Conservation (phyloP, 352 stramenopile genomes). For the Pythium vanterpoolii region DNA sequence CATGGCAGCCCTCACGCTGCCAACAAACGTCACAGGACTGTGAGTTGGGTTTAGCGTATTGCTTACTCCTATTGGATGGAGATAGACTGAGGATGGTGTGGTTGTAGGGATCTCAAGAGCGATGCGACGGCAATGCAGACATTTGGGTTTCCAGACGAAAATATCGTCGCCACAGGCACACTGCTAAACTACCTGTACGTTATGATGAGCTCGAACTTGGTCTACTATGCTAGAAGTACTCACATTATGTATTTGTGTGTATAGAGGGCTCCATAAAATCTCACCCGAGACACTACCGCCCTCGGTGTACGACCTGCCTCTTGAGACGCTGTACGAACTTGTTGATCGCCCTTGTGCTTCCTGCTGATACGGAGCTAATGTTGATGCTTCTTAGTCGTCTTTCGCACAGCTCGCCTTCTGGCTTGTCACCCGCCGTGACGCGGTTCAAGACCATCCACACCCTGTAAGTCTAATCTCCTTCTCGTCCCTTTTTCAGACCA, state of each 20-base stretch:
- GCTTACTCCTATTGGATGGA: not conserved
- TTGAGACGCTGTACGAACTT: constrained; percentile 9
- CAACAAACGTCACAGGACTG: constrained; percentile 7
- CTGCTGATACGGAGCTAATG: not conserved
- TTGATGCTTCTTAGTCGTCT: not conserved
- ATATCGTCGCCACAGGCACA: constrained; percentile 11
- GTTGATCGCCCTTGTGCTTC: not conserved
- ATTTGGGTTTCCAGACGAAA: constrained; percentile 4
- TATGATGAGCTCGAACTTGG: not conserved
- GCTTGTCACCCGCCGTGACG: not conserved
- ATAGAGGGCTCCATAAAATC: not conserved
- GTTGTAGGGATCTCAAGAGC: not conserved
- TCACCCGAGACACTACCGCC: not conserved
- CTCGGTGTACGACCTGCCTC: constrained; percentile 1
- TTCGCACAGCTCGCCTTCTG: not conserved
- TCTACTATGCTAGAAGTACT: not conserved
- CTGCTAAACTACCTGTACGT: constrained; percentile 9
- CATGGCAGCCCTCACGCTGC: constrained; percentile 7
- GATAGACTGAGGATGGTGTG: not conserved
- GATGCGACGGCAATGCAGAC: not conserved
- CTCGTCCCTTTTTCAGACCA: not conserved
- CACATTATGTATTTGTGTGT: not conserved
- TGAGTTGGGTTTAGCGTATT: not conserved
- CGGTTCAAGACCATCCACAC: constrained; percentile 8
- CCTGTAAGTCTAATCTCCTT: not conserved